Evolutionary conservation across 192 early-diverging fungal species (phyloP).

Genomic region (Backusella tarrabulga): DNA sequence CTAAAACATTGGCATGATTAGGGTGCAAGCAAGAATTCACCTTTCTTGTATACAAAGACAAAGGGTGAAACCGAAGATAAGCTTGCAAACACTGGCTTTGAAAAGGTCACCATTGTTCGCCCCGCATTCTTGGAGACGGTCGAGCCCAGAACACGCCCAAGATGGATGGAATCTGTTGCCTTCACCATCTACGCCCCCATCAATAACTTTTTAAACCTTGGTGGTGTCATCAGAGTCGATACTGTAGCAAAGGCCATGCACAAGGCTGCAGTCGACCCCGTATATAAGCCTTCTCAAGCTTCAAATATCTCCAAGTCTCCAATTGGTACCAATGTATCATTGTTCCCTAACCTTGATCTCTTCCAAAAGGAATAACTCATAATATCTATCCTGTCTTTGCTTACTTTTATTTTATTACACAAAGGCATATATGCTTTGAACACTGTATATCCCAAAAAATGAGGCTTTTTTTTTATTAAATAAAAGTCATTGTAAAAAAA

Average conservation of each 20-base stretch:
- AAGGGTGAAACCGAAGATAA: slow-evolving; percentile 79
- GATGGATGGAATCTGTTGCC: slow-evolving; percentile 7
- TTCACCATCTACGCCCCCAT: not conserved
- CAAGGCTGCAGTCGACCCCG: not conserved
- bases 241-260: slow-evolving; percentile 28
- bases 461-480: no score
- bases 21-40: slow-evolving; percentile 53
- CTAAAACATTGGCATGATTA: slow-evolving; percentile 60
- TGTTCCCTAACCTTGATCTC: not conserved
- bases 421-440: no score
- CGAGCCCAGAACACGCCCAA: slow-evolving; percentile 33
- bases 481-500: no score
- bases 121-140: slow-evolving; percentile 52
- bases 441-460: no score
- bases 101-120: slow-evolving; percentile 61
- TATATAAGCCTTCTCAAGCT: not conserved
- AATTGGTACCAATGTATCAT: not conserved
- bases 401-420: no score
- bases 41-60: slow-evolving; percentile 66
- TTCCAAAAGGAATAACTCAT: not conserved
- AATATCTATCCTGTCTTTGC: not conserved
- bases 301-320: not conserved
- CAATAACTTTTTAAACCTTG: not conserved
- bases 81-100: slow-evolving; percentile 60
- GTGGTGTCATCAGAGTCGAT: slow-evolving; percentile 1